Base-by-base conservation (phyloP, 441 rosid genomes). In the Arabidopsis lyrata region DNA sequence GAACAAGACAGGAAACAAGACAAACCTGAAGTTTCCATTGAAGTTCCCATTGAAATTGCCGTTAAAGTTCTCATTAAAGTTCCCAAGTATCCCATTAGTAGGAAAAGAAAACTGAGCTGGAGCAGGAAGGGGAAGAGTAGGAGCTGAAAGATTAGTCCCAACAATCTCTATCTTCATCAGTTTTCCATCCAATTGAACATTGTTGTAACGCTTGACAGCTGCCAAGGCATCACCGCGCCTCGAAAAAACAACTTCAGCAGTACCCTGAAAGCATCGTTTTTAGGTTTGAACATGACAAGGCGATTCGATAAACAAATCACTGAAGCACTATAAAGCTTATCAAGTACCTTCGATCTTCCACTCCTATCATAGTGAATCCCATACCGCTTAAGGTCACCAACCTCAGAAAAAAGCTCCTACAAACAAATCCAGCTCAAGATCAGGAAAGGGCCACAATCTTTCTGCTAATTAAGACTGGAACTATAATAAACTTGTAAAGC, bases 131-230 rank as follows among this genome's bases (percentile, higher is more conserved):
- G 78, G 73, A 72, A 81, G 79, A 59, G 83, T 15, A 0, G 73
- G 73, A 75, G 86, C 68, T 0, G 77, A 66, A 61, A 83, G 66
- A 82, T 80, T 84, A 47, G 82, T 80, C 71, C 89, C 89, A 29
- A 83, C 82, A 18, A 83, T 80, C 80, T 87, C 91, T 22, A 87
- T 74, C 44, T 83, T 81, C 89, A 87, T 78, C 16, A 78, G 77
- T 50, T 85, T 83, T 5, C 89, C 88, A 81, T 87, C 91, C 57
- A 85, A 74, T 16, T 82, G 88, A 72, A 87, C 89, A 68, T 82
- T 81, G 45, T 87, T 78, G 73, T 84, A 87, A 71, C 86, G 85
- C 81, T 84, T 85, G 20, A 85, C 82, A 77, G 89, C 89, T 2
- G 86, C 87, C 55, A 84, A 31, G 27, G 84, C 91, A 76, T 87